Conservation (phyloP, 768 basidiomycete species). For the Russula ochroleuca region DNA sequence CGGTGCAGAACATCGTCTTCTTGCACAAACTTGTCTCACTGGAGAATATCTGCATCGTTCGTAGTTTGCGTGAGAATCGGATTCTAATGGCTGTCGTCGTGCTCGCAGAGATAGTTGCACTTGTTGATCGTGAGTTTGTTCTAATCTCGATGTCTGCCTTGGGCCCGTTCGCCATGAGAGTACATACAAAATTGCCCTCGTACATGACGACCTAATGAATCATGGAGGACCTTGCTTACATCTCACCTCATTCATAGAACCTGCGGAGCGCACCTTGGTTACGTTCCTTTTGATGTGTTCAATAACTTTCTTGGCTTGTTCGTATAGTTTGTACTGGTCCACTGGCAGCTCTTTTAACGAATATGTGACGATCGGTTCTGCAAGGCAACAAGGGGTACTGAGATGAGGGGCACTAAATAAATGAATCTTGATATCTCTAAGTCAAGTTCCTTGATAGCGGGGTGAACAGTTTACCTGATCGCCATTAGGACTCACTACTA, state of each 20-base stretch:
- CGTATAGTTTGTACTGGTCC: constrained; percentile 44
- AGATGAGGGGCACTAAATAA: constrained; percentile 48
- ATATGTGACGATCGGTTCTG: constrained; percentile 40
- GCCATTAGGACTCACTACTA: constrained; percentile 43
- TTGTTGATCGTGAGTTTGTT: constrained; percentile 8
- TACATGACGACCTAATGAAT: constrained; percentile 40
- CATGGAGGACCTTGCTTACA: neutral
- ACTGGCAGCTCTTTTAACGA: constrained; percentile 39
- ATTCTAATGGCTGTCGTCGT: constrained; percentile 3
- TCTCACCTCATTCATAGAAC: neutral
- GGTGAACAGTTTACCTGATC: constrained; percentile 32
- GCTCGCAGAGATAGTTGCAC: neutral
- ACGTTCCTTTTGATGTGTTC: constrained; percentile 49
- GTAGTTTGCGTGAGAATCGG: constrained; percentile 26
- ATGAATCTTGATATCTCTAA: constrained; percentile 37
- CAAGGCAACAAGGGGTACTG: constrained; percentile 47
- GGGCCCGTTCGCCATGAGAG: constrained; percentile 47
- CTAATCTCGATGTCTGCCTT: constrained; percentile 43
- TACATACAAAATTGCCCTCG: constrained; percentile 38
- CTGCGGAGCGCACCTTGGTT: constrained; percentile 41
- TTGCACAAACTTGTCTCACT: constrained; percentile 12
- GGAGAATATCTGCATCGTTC: constrained; percentile 22
- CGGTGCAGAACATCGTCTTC: constrained; percentile 26
- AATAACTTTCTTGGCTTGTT: constrained; percentile 42
- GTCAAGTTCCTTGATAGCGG: neutral